A percentile compares a stretch with the other conserved stretches of the same genome.
Evolutionary conservation across 2,329 filamentous ascomycete genomes (phyloP).

Genomic region (Hypoxylon sp.): DNA sequence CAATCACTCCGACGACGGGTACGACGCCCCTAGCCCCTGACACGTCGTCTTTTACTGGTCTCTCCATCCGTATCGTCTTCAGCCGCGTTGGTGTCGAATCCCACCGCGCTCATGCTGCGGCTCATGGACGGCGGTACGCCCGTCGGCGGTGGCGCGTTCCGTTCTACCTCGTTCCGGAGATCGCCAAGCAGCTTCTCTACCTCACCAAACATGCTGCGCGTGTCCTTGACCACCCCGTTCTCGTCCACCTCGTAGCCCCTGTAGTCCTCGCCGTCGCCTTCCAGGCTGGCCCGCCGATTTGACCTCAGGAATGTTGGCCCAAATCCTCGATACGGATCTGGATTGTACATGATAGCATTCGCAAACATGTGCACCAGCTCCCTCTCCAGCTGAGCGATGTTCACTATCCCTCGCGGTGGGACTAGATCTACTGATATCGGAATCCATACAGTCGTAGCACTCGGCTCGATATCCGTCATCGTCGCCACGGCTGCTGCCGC

Average conservation of each 20-base stretch:
- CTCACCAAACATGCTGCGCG: conserved; percentile 87
- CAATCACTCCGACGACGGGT: no score
- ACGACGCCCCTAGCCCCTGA: conserved; percentile 40
- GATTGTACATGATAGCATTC: conserved; percentile 98
- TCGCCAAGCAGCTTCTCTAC: conserved; percentile 81
- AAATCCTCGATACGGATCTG: conserved; percentile 76
- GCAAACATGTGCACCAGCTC: conserved; percentile 97
- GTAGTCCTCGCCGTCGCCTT: conserved; percentile 50
- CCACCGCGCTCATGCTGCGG: conserved; percentile 45
- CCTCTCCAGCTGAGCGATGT: conserved; percentile 89
- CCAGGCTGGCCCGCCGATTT: conserved; percentile 45
- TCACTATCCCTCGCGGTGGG: conserved; percentile 89
- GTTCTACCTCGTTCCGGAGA: conserved; percentile 74
- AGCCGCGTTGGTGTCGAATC: conserved; percentile 54
- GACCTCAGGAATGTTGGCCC: conserved; percentile 65
- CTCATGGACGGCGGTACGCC: conserved; percentile 38
- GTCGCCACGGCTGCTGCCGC: conserved; percentile 67
- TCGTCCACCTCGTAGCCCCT: conserved; percentile 76
- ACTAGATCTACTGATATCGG: conserved; percentile 78
- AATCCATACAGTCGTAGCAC: conserved; percentile 66
- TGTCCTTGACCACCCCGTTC: conserved; percentile 86
- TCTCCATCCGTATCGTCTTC: conserved; percentile 60
- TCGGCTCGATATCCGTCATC: conserved; percentile 67
- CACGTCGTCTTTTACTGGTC: conserved; percentile 44
- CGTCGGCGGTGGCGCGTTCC: conserved; percentile 50